Evolutionary conservation across 352 stramenopile species (phyloP), one percentile per base, ranked within the genome.

Genomic region (Globisporangium acanthophoron): DNA sequence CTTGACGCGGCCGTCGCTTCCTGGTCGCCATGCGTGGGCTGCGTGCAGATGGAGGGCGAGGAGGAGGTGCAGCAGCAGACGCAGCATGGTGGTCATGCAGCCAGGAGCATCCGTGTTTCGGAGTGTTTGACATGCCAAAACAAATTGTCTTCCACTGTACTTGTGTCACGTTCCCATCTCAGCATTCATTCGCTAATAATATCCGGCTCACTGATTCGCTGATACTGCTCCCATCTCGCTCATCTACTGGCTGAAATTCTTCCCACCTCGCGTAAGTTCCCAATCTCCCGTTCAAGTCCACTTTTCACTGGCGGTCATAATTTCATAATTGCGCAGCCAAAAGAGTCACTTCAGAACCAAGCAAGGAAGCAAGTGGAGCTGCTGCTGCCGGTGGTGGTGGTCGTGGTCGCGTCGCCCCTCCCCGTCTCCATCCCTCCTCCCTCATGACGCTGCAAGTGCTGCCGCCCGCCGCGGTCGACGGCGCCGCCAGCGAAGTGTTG

Each of bases 1-100:
- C 63, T 69, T 58, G 29, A 57, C 66, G 20, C 62, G 61, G 3
- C 66, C 69, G 4, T 62, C 58, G 41, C 52, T 73, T n/a, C 52
- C 63, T 20, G 46, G 54, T 3, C 52, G 31, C 69, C 68, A 77
- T 21, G 55, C 66, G 27, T 52, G 41, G 13, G 53, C 18, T 13
- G 31, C 2, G 16, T 40, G 31, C 21, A 39, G 21, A 12, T 5
- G 43, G 15, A 21, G 8, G 27, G 16, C 11, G 35, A 58, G 18
- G 4, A 44, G 49, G 13, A 43, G 4, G 21, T 47, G 33, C 21
- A 54, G 3, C 24, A 39, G 20, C 7, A 54, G 40, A 13, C 39
- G 37, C 37, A 18, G 3, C 33, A 39, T 39, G 33, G 8, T 43
- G 35, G 35, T 41, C 6, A 6, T 5, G 5, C 33, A 15, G 31